Base-by-base conservation (phyloP, 805 yeast genomes). In the Lipomyces yamadae region DNA sequence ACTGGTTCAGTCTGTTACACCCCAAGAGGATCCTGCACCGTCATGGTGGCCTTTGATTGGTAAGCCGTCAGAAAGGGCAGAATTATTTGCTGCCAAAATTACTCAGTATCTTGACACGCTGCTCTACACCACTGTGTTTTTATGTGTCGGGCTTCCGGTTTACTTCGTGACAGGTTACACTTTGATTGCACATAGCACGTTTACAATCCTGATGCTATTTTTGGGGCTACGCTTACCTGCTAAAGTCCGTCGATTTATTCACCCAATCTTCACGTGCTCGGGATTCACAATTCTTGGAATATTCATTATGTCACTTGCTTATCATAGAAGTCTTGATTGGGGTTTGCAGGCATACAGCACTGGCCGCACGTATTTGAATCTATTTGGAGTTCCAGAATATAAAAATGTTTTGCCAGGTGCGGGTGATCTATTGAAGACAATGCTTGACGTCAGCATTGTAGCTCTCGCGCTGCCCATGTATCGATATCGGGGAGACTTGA, bases 401-500 rank as follows among this genome's bases (percentile, higher is more conserved):
- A 68, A 77, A 30, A 72, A 75, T 2, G 74, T 76, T 29, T 83
- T 86, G 84, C 95, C 96, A 0, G 96, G 96, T 0, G 90, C 93
- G 13, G 96, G 96, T 1, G 96, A 90, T 74, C 80, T 90, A 18
- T 81, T 90, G 52, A 75, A 87, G 4, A 83, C 92, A 0, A 76
- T 90, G 70, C 87, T 90, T 89, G 95, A 90, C 73, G 83, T 89
- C 7, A 85, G 92, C 1, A 90, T 90, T 76, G 92, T 89, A 0
- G 85, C 94, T 1, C 80, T 90, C 55, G 84, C 93, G 30, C 78
- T 90, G 60, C 92, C 96, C 2, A 88, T 90, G 91, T 90, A 83
- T 76, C 84, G 89, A 7, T 90, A 89, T 76, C 78, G 95, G 60
- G 77, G 77, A 15, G 96, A 90, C 72, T 82, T 90, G 68, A 76